phyloP scores from a whole-genome alignment of 2,329 filamentous ascomycete species.

The Aspergillus costaricaensis region DNA sequence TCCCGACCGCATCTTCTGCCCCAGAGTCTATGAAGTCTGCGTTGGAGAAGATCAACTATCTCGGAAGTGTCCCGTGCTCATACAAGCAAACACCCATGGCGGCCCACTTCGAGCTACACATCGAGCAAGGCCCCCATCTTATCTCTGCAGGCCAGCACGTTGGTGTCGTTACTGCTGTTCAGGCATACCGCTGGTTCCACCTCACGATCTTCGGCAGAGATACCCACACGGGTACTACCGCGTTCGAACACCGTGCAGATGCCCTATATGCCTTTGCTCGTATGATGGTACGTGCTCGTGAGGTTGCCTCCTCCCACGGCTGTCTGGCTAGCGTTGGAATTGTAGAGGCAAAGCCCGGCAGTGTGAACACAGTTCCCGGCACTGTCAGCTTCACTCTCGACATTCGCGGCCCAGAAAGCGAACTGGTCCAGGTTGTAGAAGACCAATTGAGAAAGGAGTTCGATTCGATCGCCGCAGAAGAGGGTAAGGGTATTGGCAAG shows the following conservation, averaged over 20 bases:
- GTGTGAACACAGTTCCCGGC: constrained; percentile 73
- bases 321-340: constrained; percentile 72
- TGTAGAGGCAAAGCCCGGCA: constrained; percentile 65
- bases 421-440: constrained; percentile 60
- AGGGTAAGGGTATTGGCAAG: constrained; percentile 54
- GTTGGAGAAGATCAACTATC: constrained; percentile 70
- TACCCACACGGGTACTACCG: constrained; percentile 74
- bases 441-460: constrained; percentile 60
- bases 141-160: constrained; percentile 65
- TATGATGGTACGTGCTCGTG: constrained; percentile 67
- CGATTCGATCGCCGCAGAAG: constrained; percentile 58
- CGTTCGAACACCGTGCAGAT: constrained; percentile 66
- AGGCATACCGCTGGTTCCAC: constrained; percentile 74
- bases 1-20: constrained; percentile 52
- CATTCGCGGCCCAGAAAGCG: constrained; percentile 62
- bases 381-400: constrained; percentile 68
- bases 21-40: constrained; percentile 67
- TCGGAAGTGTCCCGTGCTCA: constrained; percentile 60
- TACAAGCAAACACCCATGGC: constrained; percentile 65
- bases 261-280: constrained; percentile 67
- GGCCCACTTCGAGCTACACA: constrained; percentile 81
- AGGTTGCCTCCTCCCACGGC: constrained; percentile 59
- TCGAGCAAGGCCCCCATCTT: constrained; percentile 79
- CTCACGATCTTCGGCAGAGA: constrained; percentile 67
- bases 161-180: constrained; percentile 70